Base-by-base conservation (phyloP, 2,329 filamentous ascomycete species). In the Botrytis deweyae region DNA sequence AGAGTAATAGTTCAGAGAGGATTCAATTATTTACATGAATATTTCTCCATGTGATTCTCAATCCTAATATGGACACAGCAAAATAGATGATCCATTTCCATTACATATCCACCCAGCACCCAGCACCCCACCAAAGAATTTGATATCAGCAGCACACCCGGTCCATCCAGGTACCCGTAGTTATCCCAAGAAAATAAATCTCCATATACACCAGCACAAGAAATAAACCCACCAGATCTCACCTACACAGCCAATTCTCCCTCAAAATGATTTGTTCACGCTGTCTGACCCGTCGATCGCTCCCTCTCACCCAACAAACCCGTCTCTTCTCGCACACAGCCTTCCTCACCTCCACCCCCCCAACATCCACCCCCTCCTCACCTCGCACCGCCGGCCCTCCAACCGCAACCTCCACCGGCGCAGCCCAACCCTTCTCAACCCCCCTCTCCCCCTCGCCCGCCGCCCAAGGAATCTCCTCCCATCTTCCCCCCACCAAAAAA, bases 241-340 rank as follows among this genome's bases (percentile, higher is more conserved):
- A 29, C 20, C 58, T 44, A 44, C 38, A 65, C 38, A 29, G 76
- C 36, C 73, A 33, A 68, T 29, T 33, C 25, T 14, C 16, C 16
- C 18, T 49, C 71, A 79, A 72, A 76, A 83, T 83, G 81, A 82
- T 82, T 73, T 82, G 81, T 76, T 75, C 76, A 40, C 78, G 83
- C 77, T 90, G 88, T 81, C 82, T 90, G 70, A 86, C 86, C 76
- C 82, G 83, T 75, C 84, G 83, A 74, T 82, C 75, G 4, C 65
- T 76, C 72, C 63, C 49, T 72, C 62, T 58, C 46, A 71, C 62
- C 8, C 59, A 74, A 44, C 59, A 73, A 40, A 49, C 73, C 52
- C 76, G 78, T 44, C 2, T 68, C 36, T 76, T 80, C 70, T 64
- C 72, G 52, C 59, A 66, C 59, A 75, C 66, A 20, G 25, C 72